Evolutionary conservation across 2,329 filamentous ascomycete genomes (phyloP).

Genomic region (Huntiella abstrusa): DNA sequence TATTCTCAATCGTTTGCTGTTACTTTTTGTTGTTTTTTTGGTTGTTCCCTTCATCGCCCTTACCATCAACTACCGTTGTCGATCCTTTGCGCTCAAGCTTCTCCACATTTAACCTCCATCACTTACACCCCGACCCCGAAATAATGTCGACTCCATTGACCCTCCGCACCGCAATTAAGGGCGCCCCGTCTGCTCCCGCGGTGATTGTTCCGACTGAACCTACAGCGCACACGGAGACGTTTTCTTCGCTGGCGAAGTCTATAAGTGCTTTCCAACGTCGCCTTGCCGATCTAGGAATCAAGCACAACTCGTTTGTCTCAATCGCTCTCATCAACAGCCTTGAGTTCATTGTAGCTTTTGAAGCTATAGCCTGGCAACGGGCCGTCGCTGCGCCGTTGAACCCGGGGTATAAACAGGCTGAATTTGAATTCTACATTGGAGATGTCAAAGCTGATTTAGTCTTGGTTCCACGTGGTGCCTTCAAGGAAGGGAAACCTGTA

Average conservation of each 20-base stretch:
- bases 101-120: no score
- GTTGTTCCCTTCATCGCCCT: no score
- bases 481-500: constrained; percentile 45
- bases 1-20: no score
- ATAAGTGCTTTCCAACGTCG: constrained; percentile 56
- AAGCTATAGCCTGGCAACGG: constrained; percentile 71
- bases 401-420: constrained; percentile 70
- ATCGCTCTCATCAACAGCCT: constrained; percentile 72
- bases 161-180: constrained; percentile 31
- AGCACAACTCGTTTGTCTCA: constrained; percentile 51
- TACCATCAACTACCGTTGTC: no score
- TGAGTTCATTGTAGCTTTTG: constrained; percentile 73
- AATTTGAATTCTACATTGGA: constrained; percentile 85
- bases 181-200: constrained; percentile 30
- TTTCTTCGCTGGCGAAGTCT: constrained; percentile 46
- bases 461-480: constrained; percentile 55
- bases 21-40: no score
- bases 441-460: constrained; percentile 66
- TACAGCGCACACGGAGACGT: constrained; percentile 45
- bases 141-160: constrained; percentile 18
- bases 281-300: constrained; percentile 56
- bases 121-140: no score
- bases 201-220: constrained; percentile 55
- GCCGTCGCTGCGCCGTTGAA: constrained; percentile 75
- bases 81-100: no score